Evolutionary conservation across 148 eudicot species (phyloP).

Genomic region (Rhododendron ovatum): DNA sequence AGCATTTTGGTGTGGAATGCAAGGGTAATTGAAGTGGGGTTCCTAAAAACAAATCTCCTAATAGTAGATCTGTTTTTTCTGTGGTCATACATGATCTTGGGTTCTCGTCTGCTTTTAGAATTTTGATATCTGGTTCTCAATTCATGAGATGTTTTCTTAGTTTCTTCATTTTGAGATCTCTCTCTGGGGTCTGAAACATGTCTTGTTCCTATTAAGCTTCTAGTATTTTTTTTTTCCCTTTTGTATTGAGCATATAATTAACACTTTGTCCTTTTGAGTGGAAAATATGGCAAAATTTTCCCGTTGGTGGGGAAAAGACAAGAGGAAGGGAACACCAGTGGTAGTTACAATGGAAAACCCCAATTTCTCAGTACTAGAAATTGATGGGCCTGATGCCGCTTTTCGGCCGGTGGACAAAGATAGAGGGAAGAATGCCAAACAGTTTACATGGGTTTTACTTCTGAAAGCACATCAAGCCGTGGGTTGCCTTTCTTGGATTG

Average conservation of each 20-base stretch:
- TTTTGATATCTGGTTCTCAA: not conserved
- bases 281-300: slow-evolving; percentile 10
- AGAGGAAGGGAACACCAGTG: slow-evolving; percentile 50
- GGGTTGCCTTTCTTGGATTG: slow-evolving; percentile 53
- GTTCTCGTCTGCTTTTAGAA: not conserved
- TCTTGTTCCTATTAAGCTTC: slow-evolving; percentile 7
- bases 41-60: not conserved
- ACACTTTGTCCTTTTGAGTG: not conserved
- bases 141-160: not conserved
- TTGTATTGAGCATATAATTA: not conserved
- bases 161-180: slow-evolving; percentile 13
- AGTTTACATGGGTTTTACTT: slow-evolving; percentile 55
- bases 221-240: not conserved
- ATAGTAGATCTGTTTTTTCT: not conserved
- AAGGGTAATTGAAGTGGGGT: slow-evolving; percentile 8
- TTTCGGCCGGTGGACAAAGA: slow-evolving; percentile 37
- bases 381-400: slow-evolving; percentile 41
- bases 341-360: slow-evolving; percentile 57
- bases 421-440: slow-evolving; percentile 48
- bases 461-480: slow-evolving; percentile 56
- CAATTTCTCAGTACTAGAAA: slow-evolving; percentile 39
- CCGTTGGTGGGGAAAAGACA: slow-evolving; percentile 42
- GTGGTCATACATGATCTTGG: not conserved
- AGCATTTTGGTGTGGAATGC: slow-evolving; percentile 8
- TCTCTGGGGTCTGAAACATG: not conserved